Base-by-base conservation (phyloP, 1,284 basidiomycete species). In the Hemileccinum hortonii region DNA sequence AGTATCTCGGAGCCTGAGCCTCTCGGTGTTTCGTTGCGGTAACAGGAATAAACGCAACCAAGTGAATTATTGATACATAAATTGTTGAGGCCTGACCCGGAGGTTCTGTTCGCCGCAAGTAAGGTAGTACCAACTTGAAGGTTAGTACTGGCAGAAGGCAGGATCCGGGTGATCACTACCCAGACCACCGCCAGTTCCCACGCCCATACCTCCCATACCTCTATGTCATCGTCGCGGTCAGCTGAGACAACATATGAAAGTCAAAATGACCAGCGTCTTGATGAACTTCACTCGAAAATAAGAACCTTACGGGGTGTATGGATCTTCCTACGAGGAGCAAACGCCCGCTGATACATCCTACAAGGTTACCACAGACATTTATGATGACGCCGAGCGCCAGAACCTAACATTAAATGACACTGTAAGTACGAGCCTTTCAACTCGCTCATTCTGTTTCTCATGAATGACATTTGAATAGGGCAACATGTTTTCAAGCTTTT, bases 221-320 rank as follows among this genome's bases (percentile, higher is more conserved):
- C 56, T 41, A 73, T 73, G 73, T 71, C 72, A 19, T 65, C 67
- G 41, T 73, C 70, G 12, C 65, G 57, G 52, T 58, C 62, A 53
- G 66, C 75, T 47, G 85, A 90, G 69, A 81, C 87, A 53, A 86
- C 84, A 2, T 92, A 92, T 56, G 88, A 91, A 68, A 65, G 77
- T 5, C 89, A 92, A 65, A 92, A 92, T 65, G 87, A 92, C 73
- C 82, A 89, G 59, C 75, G 82, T 40, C 75, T 92, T n/a, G 88
- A 92, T 52, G 84, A 89, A 44, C 73, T 92, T 2, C 89, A 91
- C 64, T 81, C 86, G 10, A 92, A 92, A 67, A 80, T 92, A 46
- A 80, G 88, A 40, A 86, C 85, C 24, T 65, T 92, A 41, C 81
- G 89, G 57, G 85, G 86, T 14, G 90, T 91, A 69, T 60, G 81